Conservation (phyloP, 2,329 filamentous ascomycete species). For the Tolypocladium inflatum region DNA sequence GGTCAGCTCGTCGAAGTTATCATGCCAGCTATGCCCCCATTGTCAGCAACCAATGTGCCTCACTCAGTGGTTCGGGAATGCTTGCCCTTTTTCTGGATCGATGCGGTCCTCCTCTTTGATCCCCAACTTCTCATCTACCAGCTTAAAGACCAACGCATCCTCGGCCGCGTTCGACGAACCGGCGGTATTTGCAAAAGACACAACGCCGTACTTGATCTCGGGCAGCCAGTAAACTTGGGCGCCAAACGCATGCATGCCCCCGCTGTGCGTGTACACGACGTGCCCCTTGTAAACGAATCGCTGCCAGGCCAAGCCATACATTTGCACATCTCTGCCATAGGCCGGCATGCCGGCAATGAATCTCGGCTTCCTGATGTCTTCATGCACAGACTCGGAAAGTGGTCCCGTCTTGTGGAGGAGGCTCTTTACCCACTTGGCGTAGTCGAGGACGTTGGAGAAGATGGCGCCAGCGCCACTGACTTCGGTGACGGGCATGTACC, state of each 20-base stretch:
- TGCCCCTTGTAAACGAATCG: slow-evolving; percentile 16
- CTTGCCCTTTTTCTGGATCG: slow-evolving; percentile 8
- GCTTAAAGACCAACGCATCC: slow-evolving; percentile 13
- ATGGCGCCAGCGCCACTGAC: slow-evolving; percentile 29
- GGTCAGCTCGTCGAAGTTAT: neutral
- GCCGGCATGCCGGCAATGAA: slow-evolving; percentile 11
- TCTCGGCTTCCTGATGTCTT: slow-evolving; percentile 20
- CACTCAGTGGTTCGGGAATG: neutral
- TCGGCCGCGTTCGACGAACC: slow-evolving; percentile 19
- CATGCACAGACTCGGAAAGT: slow-evolving; percentile 14
- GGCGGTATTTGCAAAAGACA: neutral
- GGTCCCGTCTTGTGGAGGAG: slow-evolving; percentile 25
- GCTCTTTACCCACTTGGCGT: slow-evolving; percentile 39
- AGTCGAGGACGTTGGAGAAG: slow-evolving; percentile 39
- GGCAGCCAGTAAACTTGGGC: slow-evolving; percentile 19
- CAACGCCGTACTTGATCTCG: neutral
- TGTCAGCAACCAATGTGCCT: neutral
- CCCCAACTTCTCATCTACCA: slow-evolving; percentile 20
- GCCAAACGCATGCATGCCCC: slow-evolving; percentile 16
- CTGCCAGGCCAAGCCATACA: slow-evolving; percentile 21
- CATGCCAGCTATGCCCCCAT: neutral
- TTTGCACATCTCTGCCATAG: slow-evolving; percentile 7
- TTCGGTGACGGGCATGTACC: slow-evolving; percentile 16
- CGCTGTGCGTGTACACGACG: slow-evolving; percentile 18
- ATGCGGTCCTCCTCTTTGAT: slow-evolving; percentile 12